A percentile compares a stretch with the other conserved stretches of the same genome.
Conservation (phyloP, 805 yeast genomes). For the Wickerhamiella qilinensis region DNA sequence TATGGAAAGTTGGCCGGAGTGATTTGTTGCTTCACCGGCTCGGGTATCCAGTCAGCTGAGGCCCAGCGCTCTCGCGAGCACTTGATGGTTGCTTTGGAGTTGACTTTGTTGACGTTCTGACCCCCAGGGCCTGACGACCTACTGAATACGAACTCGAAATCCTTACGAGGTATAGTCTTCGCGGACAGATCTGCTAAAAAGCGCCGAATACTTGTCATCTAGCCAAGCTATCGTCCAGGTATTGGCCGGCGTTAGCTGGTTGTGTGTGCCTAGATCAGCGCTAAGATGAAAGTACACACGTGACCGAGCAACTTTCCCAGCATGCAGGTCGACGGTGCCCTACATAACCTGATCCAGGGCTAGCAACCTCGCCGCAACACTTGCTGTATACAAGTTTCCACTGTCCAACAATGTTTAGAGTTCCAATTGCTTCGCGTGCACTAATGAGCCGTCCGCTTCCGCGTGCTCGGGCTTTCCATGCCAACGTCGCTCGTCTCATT, state of each 20-base stretch:
- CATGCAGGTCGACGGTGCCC: too few species aligned
- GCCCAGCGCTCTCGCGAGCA: constrained; percentile 30
- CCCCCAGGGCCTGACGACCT: constrained; percentile 80
- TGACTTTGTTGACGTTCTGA: constrained; percentile 62
- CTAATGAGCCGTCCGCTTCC: background rate
- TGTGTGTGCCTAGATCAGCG: too few species aligned
- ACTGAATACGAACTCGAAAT: constrained; percentile 32
- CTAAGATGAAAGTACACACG: too few species aligned
- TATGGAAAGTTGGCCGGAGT: constrained; percentile 28
- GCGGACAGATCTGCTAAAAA: background rate
- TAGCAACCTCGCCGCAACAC: too few species aligned
- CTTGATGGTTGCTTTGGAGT: constrained; percentile 48
- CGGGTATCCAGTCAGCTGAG: constrained; percentile 43
- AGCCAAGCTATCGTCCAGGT: too few species aligned
- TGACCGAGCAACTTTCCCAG: too few species aligned
- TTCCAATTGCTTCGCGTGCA: background rate
- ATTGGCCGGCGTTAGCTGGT: too few species aligned
- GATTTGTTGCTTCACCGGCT: constrained; percentile 28
- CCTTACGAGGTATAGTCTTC: constrained; percentile 27
- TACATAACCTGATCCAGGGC: too few species aligned
- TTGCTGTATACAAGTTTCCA: background rate
- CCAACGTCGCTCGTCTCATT: constrained; percentile 21
- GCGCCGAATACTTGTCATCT: background rate
- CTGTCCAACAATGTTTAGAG: background rate
- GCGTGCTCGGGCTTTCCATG: constrained; percentile 9